A percentile compares a stretch with the other conserved stretches of the same genome.
phyloP scores from a whole-genome alignment of 306 rosid genomes.

The Inga laurina region DNA sequence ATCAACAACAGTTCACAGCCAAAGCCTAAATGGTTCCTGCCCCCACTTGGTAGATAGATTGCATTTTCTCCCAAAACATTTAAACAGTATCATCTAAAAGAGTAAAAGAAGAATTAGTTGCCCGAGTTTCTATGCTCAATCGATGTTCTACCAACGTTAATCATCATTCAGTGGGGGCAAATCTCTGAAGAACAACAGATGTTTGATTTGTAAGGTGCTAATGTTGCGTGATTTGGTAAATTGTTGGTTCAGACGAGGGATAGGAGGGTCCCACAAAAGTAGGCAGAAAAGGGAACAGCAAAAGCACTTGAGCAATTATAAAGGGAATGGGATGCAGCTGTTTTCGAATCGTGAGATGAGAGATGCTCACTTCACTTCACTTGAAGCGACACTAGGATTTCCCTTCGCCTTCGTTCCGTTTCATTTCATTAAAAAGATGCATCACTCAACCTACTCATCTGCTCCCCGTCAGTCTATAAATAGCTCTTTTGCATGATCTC shows the following conservation, averaged over 20 bases:
- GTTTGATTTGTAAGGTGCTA: background rate
- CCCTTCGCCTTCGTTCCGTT: background rate
- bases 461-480: constrained; percentile 9
- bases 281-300: background rate
- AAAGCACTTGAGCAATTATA: background rate
- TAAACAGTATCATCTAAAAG: background rate
- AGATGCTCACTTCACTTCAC: background rate
- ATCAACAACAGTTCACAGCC: no score
- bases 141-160: background rate
- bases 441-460: background rate
- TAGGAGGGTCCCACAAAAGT: constrained; percentile 9
- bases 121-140: background rate
- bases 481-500: background rate
- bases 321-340: background rate
- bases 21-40: background rate
- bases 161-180: background rate
- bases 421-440: background rate
- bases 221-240: background rate
- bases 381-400: background rate
- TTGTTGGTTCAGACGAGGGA: background rate
- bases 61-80: background rate
- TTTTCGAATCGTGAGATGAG: constrained; percentile 12
- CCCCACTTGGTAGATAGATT: background rate
- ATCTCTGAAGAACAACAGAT: background rate
- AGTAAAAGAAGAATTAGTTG: background rate